Base-by-base conservation (phyloP, 352 stramenopile species). In the Phytophthora agathidicida region DNA sequence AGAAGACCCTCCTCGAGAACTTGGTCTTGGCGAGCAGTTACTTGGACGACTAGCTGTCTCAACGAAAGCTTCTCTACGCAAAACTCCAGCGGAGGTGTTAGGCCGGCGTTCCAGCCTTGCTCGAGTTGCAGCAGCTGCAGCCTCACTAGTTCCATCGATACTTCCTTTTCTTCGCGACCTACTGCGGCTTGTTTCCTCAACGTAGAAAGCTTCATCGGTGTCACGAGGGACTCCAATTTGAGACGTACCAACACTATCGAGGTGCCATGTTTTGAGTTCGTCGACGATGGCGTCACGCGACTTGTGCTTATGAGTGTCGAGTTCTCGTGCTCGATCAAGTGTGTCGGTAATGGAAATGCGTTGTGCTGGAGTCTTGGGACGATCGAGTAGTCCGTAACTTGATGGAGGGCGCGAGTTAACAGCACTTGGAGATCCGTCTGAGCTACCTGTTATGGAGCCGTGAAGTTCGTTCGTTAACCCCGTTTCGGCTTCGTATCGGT, bases 271-370 rank as follows among this genome's bases (percentile, higher is more conserved):
- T 22, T 76, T 78, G 3, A 93, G 69, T 24, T 91, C 81, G 30
- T 76, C 65, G 20, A 93, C 43, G 46, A 90, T 88, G 10, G 79
- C 73, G 26, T 87, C 80, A 9, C 80, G 72, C 0, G 77, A 89
- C 44, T 83, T 88, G 52, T 78, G 70, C n/a, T 77, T 76, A 3
- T 85, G 63, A 0, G 53, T 68, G 20, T 92, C 81, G 3, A 94
- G 67, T 28, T 94, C 78, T 33, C 73, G 60, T 2, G 80, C 84
- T 22, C 82, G 80, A 53, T 94, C 75, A 28, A 94, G 68, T 11
- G 84, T 94, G 51, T 86, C 82, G 13, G 82, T 94, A 43, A 94
- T 90, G 24, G 80, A 94, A 64, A 90, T 71, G 6, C 80, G 68
- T 38, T 70, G 36, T 22, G 73, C 71, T 7, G 83, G 78, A 5